phyloP scores from a whole-genome alignment of 352 stramenopile species.

The Pilasporangium apinafurcum region DNA sequence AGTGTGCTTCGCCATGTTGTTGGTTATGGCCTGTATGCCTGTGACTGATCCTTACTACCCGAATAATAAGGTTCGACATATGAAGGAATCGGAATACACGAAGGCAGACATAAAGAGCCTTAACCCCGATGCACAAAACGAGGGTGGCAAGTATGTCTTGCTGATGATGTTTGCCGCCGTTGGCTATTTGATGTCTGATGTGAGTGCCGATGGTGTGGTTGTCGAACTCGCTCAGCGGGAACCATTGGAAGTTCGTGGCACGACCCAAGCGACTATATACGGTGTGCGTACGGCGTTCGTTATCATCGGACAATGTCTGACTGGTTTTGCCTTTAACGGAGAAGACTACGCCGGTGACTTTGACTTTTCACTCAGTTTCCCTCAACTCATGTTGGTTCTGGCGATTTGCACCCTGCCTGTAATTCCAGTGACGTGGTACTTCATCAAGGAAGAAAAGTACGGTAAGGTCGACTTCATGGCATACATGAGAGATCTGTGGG shows the following conservation, averaged over 20 bases:
- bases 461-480: slow-evolving; percentile 1
- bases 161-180: slow-evolving; percentile 10
- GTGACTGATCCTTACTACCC: slow-evolving; percentile 10
- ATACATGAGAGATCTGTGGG: slow-evolving; percentile 14
- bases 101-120: neutral
- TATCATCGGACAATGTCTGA: slow-evolving; percentile 3
- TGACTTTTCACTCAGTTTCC: slow-evolving; percentile 8
- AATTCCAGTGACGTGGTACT: slow-evolving; percentile 14
- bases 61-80: neutral
- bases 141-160: slow-evolving; percentile 5
- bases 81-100: slow-evolving; percentile 2
- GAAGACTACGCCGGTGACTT: slow-evolving; percentile 10
- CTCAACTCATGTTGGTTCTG: slow-evolving; percentile 4
- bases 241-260: slow-evolving; percentile 12
- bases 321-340: slow-evolving; percentile 9
- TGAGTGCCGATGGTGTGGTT: slow-evolving; percentile 16
- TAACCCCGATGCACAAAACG: slow-evolving; percentile 4
- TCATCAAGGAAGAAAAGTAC: slow-evolving; percentile 16
- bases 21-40: slow-evolving; percentile 10
- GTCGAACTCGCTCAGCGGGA: slow-evolving; percentile 21
- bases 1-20: slow-evolving; percentile 1
- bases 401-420: slow-evolving; percentile 6
- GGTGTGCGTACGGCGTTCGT: slow-evolving; percentile 5
- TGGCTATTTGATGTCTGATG: slow-evolving; percentile 16
- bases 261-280: slow-evolving; percentile 14